A percentile compares a stretch with the other conserved stretches of the same genome.
phyloP scores from a whole-genome alignment of 1,139 yeast species.

The Ogataea hybrid region DNA sequence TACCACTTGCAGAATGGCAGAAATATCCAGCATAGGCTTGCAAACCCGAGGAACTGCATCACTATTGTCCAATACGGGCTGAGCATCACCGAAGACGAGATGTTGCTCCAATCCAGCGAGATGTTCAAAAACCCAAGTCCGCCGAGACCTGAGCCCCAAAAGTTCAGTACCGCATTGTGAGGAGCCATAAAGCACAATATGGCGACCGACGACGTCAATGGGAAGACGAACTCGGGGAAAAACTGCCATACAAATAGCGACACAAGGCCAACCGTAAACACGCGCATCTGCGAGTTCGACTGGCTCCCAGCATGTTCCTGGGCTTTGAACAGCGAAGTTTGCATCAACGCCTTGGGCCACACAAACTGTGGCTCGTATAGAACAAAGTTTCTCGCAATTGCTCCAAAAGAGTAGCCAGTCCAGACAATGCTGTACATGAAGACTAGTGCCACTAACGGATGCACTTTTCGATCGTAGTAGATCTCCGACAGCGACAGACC shows the following conservation, averaged over 20 bases:
- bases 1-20: conserved; percentile 43
- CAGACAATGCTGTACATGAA: conserved; percentile 48
- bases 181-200: conserved; percentile 46
- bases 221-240: conserved; percentile 43
- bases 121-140: conserved; percentile 45
- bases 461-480: conserved; percentile 36
- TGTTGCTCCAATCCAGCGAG: conserved; percentile 46
- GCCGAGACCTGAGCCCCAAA: conserved; percentile 45
- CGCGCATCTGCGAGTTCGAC: conserved; percentile 32
- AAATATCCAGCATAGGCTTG: conserved; percentile 41
- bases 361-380: conserved; percentile 42
- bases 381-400: conserved; percentile 41
- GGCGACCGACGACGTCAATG: conserved; percentile 42
- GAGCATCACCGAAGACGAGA: conserved; percentile 43
- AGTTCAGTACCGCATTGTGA: conserved; percentile 35
- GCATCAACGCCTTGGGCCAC: conserved; percentile 50
- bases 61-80: conserved; percentile 46
- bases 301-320: conserved; percentile 25
- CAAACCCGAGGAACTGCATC: conserved; percentile 43
- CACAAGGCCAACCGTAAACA: conserved; percentile 35
- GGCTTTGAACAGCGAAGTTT: conserved; percentile 41
- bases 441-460: conserved; percentile 35
- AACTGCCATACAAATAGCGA: conserved; percentile 42
- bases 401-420: conserved; percentile 49
- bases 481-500: conserved; percentile 43